Conservation (phyloP, 2,329 filamentous ascomycete genomes). For the Phaeosphaeriaceae sp. region DNA sequence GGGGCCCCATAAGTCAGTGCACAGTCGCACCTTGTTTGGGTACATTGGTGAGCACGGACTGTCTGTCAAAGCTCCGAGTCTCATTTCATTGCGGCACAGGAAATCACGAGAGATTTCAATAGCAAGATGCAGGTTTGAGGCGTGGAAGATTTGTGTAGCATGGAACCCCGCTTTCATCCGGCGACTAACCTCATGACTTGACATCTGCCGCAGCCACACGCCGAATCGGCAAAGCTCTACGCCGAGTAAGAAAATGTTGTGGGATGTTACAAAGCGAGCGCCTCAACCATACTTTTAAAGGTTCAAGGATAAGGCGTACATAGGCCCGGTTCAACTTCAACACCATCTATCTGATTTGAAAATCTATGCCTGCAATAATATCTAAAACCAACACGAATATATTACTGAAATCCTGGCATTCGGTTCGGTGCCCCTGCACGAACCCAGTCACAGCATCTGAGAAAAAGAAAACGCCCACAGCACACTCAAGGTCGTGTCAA, state of each 20-base stretch:
- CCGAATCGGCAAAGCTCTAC: too few relatives aligned
- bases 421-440: constrained; percentile 1
- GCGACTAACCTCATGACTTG: too few relatives aligned
- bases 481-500: not conserved
- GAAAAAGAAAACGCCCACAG: not conserved
- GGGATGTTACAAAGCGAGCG: too few relatives aligned
- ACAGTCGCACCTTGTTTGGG: too few relatives aligned
- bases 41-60: constrained; percentile 1
- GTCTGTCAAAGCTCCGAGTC: not conserved
- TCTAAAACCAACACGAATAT: not conserved
- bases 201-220: too few relatives aligned
- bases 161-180: constrained; percentile 4
- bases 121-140: not conserved
- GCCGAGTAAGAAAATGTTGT: too few relatives aligned
- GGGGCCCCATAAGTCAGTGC: too few relatives aligned
- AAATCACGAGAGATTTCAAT: constrained; percentile 1
- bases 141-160: not conserved
- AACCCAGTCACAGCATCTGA: not conserved
- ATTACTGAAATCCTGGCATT: constrained; percentile 2
- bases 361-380: not conserved
- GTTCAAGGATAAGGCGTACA: too few relatives aligned
- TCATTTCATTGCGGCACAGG: not conserved
- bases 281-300: too few relatives aligned
- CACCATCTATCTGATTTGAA: constrained; percentile 1
- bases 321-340: not conserved